Evolutionary conservation across 2,329 filamentous ascomycete genomes (phyloP).

Genomic region (Apiospora sp.): DNA sequence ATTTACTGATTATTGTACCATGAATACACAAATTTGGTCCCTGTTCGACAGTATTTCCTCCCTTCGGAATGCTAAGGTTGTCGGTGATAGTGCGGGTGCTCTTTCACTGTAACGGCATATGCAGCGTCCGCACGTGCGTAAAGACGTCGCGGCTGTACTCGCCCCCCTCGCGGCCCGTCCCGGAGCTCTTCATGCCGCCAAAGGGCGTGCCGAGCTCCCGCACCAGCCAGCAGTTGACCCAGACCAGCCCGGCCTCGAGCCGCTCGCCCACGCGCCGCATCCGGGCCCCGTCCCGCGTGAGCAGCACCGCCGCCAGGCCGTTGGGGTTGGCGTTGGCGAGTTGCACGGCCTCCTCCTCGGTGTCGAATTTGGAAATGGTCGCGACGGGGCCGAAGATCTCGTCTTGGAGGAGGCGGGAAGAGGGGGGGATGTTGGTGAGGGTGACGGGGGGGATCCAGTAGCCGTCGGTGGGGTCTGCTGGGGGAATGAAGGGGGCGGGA

Average conservation of each 20-base stretch:
- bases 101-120: constrained; percentile 32
- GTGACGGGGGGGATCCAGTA: constrained; percentile 42
- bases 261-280: constrained; percentile 43
- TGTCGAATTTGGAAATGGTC: constrained; percentile 46
- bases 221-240: constrained; percentile 46
- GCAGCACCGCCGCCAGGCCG: constrained; percentile 40
- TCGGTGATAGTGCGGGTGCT: neutral
- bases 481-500: constrained; percentile 29
- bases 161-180: constrained; percentile 42
- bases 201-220: constrained; percentile 44
- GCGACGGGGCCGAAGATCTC: constrained; percentile 54
- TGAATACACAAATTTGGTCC: too few species aligned
- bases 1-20: neutral
- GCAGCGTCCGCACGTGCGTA: constrained; percentile 42
- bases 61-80: neutral
- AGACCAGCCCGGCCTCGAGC: constrained; percentile 43
- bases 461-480: constrained; percentile 30
- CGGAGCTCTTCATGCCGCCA: constrained; percentile 45
- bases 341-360: constrained; percentile 37
- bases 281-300: constrained; percentile 41
- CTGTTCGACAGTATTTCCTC: neutral
- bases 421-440: constrained; percentile 35
- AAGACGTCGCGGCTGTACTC: constrained; percentile 45
- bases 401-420: constrained; percentile 44
- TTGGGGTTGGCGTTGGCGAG: constrained; percentile 42